Evolutionary conservation across 2,329 filamentous ascomycete species (phyloP).

Genomic region (Cladophialophora immunda): DNA sequence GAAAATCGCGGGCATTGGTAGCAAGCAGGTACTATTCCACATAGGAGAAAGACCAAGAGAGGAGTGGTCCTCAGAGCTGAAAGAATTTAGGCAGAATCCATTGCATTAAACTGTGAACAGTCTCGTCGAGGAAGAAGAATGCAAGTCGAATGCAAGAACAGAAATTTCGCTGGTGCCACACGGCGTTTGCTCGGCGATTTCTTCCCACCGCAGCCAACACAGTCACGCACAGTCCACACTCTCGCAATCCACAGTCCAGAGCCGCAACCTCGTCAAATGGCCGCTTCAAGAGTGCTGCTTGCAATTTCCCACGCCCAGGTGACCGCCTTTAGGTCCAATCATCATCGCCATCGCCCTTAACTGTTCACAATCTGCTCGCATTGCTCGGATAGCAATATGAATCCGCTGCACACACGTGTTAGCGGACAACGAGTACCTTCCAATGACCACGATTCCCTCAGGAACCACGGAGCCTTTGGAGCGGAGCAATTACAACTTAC

Average conservation of each 20-base stretch:
- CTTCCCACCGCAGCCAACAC: not conserved
- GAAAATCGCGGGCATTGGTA: too few species aligned
- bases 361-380: conserved; percentile 9
- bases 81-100: conserved; percentile 13
- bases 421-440: not conserved
- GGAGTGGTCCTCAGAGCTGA: not conserved
- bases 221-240: not conserved
- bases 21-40: too few species aligned
- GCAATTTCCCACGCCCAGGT: not conserved
- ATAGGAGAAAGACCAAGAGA: not conserved
- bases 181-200: not conserved
- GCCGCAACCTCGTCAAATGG: too few species aligned
- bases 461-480: not conserved
- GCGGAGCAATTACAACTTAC: not conserved
- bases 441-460: not conserved
- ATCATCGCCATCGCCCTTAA: not conserved
- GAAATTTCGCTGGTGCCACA: not conserved
- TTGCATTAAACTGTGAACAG: not conserved
- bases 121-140: too few species aligned
- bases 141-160: not conserved
- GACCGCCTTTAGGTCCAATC: not conserved
- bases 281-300: not conserved
- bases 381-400: conserved; percentile 15
- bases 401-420: conserved; percentile 4
- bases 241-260: not conserved